A percentile compares a stretch with the other conserved stretches of the same genome.
phyloP scores from a whole-genome alignment of 495 filamentous ascomycete genomes.

The Amorphotheca resinae region DNA sequence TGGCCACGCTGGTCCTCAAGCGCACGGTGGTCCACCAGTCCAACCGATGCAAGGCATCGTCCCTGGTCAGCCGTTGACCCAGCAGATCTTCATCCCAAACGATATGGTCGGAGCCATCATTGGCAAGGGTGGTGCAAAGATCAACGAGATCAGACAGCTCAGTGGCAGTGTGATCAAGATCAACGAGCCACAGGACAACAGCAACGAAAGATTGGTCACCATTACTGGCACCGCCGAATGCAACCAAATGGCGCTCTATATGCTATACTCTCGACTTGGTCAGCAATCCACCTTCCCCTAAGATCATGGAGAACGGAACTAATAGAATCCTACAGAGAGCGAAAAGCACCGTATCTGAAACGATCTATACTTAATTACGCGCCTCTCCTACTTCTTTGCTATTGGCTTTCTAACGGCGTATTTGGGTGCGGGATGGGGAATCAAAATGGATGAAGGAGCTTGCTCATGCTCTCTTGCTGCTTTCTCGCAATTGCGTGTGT shows the following conservation, averaged over 20 bases:
- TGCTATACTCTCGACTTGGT: slow-evolving; percentile 97
- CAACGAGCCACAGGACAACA: slow-evolving; percentile 97
- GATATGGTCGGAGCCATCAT: slow-evolving; percentile 99
- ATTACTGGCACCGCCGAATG: slow-evolving; percentile 96
- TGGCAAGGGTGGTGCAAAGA: slow-evolving; percentile 96
- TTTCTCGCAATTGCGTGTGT: too few species aligned
- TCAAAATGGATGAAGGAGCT: too few species aligned
- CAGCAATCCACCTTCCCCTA: slow-evolving; percentile 26
- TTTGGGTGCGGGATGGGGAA: too few species aligned
- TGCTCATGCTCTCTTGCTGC: too few species aligned
- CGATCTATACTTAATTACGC: slow-evolving; percentile 15
- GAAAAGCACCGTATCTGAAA: slow-evolving; percentile 60
- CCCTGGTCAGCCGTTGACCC: slow-evolving; percentile 79
- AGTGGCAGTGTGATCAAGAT: slow-evolving; percentile 99
- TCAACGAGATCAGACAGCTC: slow-evolving; percentile 95
- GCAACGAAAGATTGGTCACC: slow-evolving; percentile 92
- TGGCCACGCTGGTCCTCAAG: slow-evolving; percentile 40
- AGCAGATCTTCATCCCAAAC: slow-evolving; percentile 98
- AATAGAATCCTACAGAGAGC: slow-evolving; percentile 43
- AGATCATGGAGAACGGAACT: slow-evolving; percentile 10
- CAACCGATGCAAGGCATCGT: slow-evolving; percentile 66
- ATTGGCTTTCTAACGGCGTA: too few species aligned
- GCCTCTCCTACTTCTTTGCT: slow-evolving; percentile 18
- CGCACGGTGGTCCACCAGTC: slow-evolving; percentile 45
- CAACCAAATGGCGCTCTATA: slow-evolving; percentile 98